Percentiles rank a stretch among this genome's conserved stretches.
Conservation (phyloP, 352 stramenopile species). For the Thalassiosira delicatula region DNA sequence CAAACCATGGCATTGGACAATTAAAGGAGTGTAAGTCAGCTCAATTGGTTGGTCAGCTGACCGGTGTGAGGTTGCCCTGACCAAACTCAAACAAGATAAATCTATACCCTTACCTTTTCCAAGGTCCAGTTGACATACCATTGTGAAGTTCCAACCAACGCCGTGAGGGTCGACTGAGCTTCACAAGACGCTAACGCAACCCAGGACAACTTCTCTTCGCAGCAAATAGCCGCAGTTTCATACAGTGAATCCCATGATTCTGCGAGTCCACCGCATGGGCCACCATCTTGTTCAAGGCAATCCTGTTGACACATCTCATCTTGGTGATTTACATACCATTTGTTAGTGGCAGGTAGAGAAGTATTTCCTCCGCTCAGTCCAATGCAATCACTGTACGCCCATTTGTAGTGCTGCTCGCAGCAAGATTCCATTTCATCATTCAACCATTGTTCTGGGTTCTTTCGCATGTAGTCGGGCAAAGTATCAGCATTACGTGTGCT, state of each 20-base stretch:
- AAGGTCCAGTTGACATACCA: slow-evolving; percentile 19
- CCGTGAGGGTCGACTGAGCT: background rate
- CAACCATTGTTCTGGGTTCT: slow-evolving; percentile 18
- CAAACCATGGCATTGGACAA: background rate
- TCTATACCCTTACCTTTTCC: slow-evolving; percentile 10
- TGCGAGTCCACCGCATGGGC: slow-evolving; percentile 4
- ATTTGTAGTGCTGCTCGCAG: slow-evolving; percentile 18
- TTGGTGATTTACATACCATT: slow-evolving; percentile 22
- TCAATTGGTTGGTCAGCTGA: background rate
- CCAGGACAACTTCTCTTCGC: background rate
- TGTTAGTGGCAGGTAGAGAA: background rate
- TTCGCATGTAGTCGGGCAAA: slow-evolving; percentile 22
- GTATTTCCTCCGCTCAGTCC: background rate
- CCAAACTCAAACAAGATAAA: background rate
- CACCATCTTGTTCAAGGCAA: background rate
- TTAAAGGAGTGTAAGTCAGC: background rate
- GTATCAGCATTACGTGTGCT: background rate
- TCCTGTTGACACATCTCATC: slow-evolving; percentile 21
- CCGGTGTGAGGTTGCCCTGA: background rate
- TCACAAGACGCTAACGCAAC: background rate
- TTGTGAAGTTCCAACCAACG: background rate
- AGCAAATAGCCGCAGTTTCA: background rate
- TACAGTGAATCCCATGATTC: slow-evolving; percentile 17
- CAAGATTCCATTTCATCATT: slow-evolving; percentile 19
- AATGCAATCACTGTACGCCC: slow-evolving; percentile 2